Evolutionary conservation across 2,329 filamentous ascomycete species (phyloP).

Genomic region (Scytalidium lignicola): DNA sequence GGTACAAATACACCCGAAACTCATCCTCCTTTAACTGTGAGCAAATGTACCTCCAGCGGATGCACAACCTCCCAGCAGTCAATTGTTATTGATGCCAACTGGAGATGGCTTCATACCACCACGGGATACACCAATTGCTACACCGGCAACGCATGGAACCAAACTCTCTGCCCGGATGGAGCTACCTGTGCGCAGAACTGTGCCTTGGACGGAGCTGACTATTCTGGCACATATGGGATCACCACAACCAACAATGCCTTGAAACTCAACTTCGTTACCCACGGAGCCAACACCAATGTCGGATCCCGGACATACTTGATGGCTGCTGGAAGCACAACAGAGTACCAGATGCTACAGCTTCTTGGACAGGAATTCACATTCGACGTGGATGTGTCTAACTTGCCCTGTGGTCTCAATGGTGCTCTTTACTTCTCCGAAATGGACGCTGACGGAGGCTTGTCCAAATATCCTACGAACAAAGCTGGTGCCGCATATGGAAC

Average conservation of each 20-base stretch:
- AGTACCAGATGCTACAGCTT: conserved; percentile 62
- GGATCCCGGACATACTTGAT: conserved; percentile 62
- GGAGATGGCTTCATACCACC: conserved; percentile 51
- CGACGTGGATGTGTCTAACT: conserved; percentile 64
- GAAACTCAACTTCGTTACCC: conserved; percentile 53
- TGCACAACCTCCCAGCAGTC: conserved; percentile 44
- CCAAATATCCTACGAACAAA: conserved; percentile 45
- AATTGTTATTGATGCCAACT: conserved; percentile 52
- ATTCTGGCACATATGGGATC: conserved; percentile 48
- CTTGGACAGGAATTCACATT: conserved; percentile 67
- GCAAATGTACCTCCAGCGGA: conserved; percentile 42
- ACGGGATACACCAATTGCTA: conserved; percentile 36
- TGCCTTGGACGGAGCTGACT: conserved; percentile 51
- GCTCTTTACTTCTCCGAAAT: conserved; percentile 64
- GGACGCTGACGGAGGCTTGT: conserved; percentile 55
- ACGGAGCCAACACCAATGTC: conserved; percentile 38
- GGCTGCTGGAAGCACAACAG: conserved; percentile 44
- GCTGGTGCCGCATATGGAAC: conserved; percentile 58
- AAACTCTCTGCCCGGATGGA: conserved; percentile 37
- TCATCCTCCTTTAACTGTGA: conserved; percentile 48
- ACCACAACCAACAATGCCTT: conserved; percentile 47
- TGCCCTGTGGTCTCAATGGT: conserved; percentile 68
- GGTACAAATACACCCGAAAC: conserved; percentile 41
- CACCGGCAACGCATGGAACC: conserved; percentile 38
- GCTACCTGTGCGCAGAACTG: conserved; percentile 43